A percentile compares a stretch with the other conserved stretches of the same genome.
These are phyloP conservation scores for Cystofilobasidium capitatum DNA, from an alignment of 768 basidiomycete species.

Conservation along the genomic window DNA sequence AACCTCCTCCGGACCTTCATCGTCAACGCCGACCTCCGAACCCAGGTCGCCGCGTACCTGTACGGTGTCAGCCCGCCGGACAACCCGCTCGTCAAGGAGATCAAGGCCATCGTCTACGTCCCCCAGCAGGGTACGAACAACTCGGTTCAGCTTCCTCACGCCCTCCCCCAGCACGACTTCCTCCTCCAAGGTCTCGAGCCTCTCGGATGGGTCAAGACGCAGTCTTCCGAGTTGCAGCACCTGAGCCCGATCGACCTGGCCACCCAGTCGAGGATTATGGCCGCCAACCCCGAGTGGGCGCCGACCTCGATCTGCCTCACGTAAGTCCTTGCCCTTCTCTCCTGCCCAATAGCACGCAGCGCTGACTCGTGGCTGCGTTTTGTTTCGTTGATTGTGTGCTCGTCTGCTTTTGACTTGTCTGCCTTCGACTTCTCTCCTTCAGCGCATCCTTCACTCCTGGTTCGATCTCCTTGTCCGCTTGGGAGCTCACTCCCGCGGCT, in stretches of 20 bases:
- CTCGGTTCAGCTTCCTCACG: slow-evolving; percentile 76
- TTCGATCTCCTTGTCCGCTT: slow-evolving; percentile 88
- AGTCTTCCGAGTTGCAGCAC: slow-evolving; percentile 75
- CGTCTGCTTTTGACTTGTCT: not conserved
- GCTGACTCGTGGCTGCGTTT: not conserved
- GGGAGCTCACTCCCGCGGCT: slow-evolving; percentile 77
- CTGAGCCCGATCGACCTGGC: slow-evolving; percentile 87
- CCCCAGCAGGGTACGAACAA: slow-evolving; percentile 96
- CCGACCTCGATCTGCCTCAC: slow-evolving; percentile 88
- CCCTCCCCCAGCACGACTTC: slow-evolving; percentile 89
- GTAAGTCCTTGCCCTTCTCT: slow-evolving; percentile 37
- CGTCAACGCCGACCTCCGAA: slow-evolving; percentile 82
- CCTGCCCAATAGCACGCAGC: not conserved
- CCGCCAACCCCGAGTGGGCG: slow-evolving; percentile 88
- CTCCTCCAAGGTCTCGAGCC: slow-evolving; percentile 90
- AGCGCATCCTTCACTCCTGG: slow-evolving; percentile 82
- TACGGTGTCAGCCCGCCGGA: slow-evolving; percentile 89
- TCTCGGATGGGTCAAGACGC: slow-evolving; percentile 93
- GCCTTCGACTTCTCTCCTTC: not conserved
- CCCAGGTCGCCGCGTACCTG: slow-evolving; percentile 87
- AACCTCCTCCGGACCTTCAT: slow-evolving; percentile 92
- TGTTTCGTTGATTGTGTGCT: not conserved
- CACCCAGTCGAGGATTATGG: slow-evolving; percentile 93
- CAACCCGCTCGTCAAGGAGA: slow-evolving; percentile 97
- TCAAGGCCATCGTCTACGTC: slow-evolving; percentile 95